Evolutionary conservation across 2,329 filamentous ascomycete genomes (phyloP), one percentile per base, ranked within the genome.

Genomic region (Pseudogymnoascus sp.): DNA sequence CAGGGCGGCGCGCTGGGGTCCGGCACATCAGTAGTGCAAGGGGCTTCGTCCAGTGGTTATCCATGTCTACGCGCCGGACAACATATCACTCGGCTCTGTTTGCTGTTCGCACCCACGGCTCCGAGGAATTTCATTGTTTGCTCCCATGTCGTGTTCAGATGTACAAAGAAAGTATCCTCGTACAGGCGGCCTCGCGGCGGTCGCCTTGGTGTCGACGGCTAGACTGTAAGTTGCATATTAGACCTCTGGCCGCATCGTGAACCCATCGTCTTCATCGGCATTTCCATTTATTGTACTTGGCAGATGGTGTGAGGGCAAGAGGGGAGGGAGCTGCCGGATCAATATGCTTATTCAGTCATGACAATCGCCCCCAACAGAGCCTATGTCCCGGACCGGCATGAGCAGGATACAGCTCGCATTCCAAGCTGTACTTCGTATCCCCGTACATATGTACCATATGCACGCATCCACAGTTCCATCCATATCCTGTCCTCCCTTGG

Each of bases 21-120:
- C 25, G 47, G 47, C 47, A 53, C 47, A 53, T 31, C 47, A 53
- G 47, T 53, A 53, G 47, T 53, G 47, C 47, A 53, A 53, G 47
- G 47, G 47, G 47, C 47, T 53, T 53, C n/a, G 47, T 31, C 47
- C 47, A 53, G 47, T 53, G 25, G 47, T 18, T 31, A 53, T 53
- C 47, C 47, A 53, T 53, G 47, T 31, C 25, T 53, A 53, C 47
- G 47, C 47, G 47, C 47, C 47, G 47, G 7, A 16, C 47, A 53
- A 23, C 47, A 50, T 31, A 28, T 53, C 47, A 53, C 47, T 31
- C 12, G n/a, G 25, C 14, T 31, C 25, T 31, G 47, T 28, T 16
- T 31, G 47, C 47, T 53, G 7, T 53, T 53, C 47, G 14, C 25
- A 53, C 47, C 7, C 23, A 28, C n/a, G 16, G 47, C 25, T 53